Base-by-base conservation (phyloP, 2,329 filamentous ascomycete genomes). In the Cladosporium cucumerinum region DNA sequence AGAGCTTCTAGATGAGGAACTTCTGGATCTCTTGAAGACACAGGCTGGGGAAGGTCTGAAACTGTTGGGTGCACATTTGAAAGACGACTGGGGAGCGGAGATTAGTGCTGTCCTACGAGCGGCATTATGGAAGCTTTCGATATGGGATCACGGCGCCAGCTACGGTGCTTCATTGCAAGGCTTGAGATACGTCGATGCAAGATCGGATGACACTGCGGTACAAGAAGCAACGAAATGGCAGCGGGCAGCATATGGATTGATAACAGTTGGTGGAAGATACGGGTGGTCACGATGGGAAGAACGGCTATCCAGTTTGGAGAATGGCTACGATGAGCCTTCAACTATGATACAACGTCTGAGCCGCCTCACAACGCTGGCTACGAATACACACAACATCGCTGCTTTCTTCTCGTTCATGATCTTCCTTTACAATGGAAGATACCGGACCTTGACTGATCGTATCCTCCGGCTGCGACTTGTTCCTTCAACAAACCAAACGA, bases 91-190 rank as follows among this genome's bases (percentile, higher is more conserved):
- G 88, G 88, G 88, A 16, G 84, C 91, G 61, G 95, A 98, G 79
- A 94, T 98, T 62, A 83, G 90, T 67, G 83, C 97, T 30, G 85
- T 82, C 0, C 82, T 99, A 64, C 85, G 94, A 55, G 87, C 89
- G 1, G 82, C 93, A 3, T 82, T 99, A 8, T 99, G 97, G 83
- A 99, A 99, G 79, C 85, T 99, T 67, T 92, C 91, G 18, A 89
- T 99, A 65, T 99, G 95, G 95, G 93, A 98, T 77, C 92, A 97
- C 77, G 89, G 97, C 76, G 92, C 95, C 46, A 96, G 91, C 5
- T 98, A 99, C 77, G 95, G 95, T 66, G 95, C 95, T 12, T 89
- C 92, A 39, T 82, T 99, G 58, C 95, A 99, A 78, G 96, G 96
- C 68, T 84, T 99, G 30, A 89, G 89, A 74, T 98, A 94, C 74